These are phyloP conservation scores for Yarrowia alimentaria DNA, from an alignment of 805 yeast genomes.

Conservation along the genomic window DNA sequence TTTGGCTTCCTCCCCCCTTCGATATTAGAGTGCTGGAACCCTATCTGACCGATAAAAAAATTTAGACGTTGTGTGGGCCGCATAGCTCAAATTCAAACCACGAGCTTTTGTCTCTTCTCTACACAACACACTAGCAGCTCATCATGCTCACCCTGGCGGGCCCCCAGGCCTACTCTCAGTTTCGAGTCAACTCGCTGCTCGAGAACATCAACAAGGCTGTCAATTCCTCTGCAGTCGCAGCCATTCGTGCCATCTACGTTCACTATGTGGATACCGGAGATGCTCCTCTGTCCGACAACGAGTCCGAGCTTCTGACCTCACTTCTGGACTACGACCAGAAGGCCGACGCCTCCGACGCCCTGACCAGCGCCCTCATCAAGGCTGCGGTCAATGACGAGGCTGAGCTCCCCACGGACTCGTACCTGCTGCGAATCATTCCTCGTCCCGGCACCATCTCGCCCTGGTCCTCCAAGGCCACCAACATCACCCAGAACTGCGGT, in stretches of 20 bases:
- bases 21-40: constrained; percentile 3
- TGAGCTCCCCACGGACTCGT: constrained; percentile 41
- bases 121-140: too few species aligned
- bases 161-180: constrained; percentile 83
- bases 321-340: constrained; percentile 74
- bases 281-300: constrained; percentile 34
- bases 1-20: neutral
- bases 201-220: constrained; percentile 71
- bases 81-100: too few species aligned
- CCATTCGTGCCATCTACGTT: constrained; percentile 69
- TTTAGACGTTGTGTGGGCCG: constrained; percentile 23
- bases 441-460: constrained; percentile 97
- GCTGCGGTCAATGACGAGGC: constrained; percentile 39
- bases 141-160: constrained; percentile 65
- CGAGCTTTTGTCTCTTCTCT: too few species aligned
- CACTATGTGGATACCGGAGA: constrained; percentile 71
- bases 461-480: constrained; percentile 98
- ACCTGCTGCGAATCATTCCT: constrained; percentile 76
- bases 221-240: constrained; percentile 62
- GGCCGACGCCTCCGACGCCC: constrained; percentile 52
- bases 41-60: constrained; percentile 27
- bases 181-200: constrained; percentile 73
- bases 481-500: constrained; percentile 87
- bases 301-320: constrained; percentile 49
- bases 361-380: constrained; percentile 45